Evolutionary conservation across 371 early-diverging fungal species (phyloP), one percentile per base, ranked within the genome.

Genomic region (Circinella minor): DNA sequence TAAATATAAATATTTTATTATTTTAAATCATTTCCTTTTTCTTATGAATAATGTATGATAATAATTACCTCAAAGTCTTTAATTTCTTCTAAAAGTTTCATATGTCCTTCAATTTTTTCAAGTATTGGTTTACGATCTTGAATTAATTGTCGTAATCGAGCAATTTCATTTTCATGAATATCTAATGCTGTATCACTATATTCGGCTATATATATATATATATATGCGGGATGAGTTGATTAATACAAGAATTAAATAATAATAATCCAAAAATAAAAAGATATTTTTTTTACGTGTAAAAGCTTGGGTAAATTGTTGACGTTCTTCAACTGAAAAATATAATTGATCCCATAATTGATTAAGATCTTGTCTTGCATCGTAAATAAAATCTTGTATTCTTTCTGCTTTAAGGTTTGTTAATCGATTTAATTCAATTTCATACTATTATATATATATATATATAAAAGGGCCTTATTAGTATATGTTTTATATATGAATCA

Each of bases 61-160:
- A 43, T 43, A 43, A 9, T 9, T 3, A 78, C 84, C 70, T 82
- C 75, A 71, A 84, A 84, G 13, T 84, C 77, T 39, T 75, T 65
- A 4, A 82, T 57, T 67, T 84, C 85, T 54, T 76, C 65, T n/a
- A 75, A 64, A 7, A 84, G 67, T 46, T 74, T 74, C 74, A 77
- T 84, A 43, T 82, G 77, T 47, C 75, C 73, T 43, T 82, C 79
- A 27, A 81, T 76, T 7, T 71, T 68, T 36, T 81, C 84, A 43
- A 84, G 60, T 47, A 84, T 77, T 60, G 78, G 76, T 38, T 76
- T 77, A 9, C 77, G 80, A 47, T 84, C 81, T 61, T 84, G 79
- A 1, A 70, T 27, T 37, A 77, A 68, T 15, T 77, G 64, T 38
- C 76, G 74, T 7, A 80, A 67, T 15, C 82, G 47, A 18, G 74